Conservation (phyloP, 106 monocot genomes). For the Apostasia ramifera region DNA sequence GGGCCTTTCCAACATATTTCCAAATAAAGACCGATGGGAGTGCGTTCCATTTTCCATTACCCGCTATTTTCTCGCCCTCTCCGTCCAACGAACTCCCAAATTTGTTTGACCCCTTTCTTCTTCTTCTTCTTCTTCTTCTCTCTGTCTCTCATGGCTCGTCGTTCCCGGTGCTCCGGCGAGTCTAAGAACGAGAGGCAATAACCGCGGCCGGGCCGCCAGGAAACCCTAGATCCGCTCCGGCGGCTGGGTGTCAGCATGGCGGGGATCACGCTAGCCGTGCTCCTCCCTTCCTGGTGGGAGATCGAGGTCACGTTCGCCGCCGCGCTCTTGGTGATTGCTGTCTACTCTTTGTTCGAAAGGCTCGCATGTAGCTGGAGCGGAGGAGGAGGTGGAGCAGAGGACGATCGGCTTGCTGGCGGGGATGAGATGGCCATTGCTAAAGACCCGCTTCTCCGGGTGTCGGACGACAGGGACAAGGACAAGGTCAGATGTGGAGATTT, state of each 20-base stretch:
- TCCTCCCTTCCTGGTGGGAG: slow-evolving; percentile 74
- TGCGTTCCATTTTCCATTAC: not conserved
- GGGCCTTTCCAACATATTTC: not conserved
- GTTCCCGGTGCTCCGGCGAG: not conserved
- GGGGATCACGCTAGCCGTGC: slow-evolving; percentile 25
- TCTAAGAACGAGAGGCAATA: slow-evolving; percentile 8
- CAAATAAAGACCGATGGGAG: not conserved
- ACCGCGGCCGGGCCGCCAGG: not conserved
- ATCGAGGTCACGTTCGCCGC: slow-evolving; percentile 54
- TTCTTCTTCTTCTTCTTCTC: slow-evolving; percentile 3
- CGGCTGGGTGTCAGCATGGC: slow-evolving; percentile 15
- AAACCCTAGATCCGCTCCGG: slow-evolving; percentile 9
- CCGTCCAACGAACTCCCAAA: slow-evolving; percentile 15
- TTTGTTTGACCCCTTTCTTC: not conserved
- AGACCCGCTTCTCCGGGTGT: slow-evolving; percentile 11
- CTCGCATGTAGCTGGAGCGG: not conserved
- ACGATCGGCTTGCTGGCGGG: not conserved
- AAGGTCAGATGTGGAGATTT: slow-evolving; percentile 25
- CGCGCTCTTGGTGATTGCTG: slow-evolving; percentile 41
- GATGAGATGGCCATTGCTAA: not conserved
- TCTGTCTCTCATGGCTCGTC: slow-evolving; percentile 7
- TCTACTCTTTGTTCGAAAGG: slow-evolving; percentile 31
- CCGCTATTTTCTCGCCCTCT: slow-evolving; percentile 2
- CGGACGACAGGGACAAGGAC: slow-evolving; percentile 45
- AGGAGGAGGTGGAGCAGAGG: not conserved